A percentile compares a stretch with the other conserved stretches of the same genome.
phyloP scores from a whole-genome alignment of 306 rosid species.

The Elaeagnus macrophylla region DNA sequence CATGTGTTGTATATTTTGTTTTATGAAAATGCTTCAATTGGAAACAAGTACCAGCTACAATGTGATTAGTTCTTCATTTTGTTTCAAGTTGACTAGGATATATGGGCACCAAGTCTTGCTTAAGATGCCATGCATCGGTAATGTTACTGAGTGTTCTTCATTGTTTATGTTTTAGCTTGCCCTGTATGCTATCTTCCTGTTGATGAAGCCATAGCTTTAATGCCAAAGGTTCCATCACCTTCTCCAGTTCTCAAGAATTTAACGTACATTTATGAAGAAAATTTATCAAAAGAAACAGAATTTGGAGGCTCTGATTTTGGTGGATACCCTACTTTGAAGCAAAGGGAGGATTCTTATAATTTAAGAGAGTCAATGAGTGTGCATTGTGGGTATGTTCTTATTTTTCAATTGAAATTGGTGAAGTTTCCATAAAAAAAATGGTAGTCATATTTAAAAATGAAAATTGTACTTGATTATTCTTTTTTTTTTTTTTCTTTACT shows the following conservation, averaged over 20 bases:
- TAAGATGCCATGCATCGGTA: background rate
- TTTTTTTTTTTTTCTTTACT: slow-evolving; percentile 3
- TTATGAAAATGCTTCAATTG: background rate
- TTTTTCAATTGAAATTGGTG: slow-evolving; percentile 5
- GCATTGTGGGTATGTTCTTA: slow-evolving; percentile 74
- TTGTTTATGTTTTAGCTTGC: slow-evolving; percentile 57
- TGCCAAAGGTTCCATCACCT: slow-evolving; percentile 67
- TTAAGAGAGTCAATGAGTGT: slow-evolving; percentile 69
- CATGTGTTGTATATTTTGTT: background rate
- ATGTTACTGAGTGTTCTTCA: slow-evolving; percentile 18
- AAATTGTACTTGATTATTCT: background rate
- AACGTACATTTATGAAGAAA: slow-evolving; percentile 54
- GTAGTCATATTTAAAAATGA: background rate
- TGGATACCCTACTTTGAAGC: slow-evolving; percentile 80
- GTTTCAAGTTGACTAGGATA: background rate
- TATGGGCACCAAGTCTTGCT: slow-evolving; percentile 1
- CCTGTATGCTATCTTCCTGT: slow-evolving; percentile 95
- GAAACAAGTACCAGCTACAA: background rate
- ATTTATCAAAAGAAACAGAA: slow-evolving; percentile 52
- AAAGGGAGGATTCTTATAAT: slow-evolving; percentile 61
- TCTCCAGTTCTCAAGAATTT: slow-evolving; percentile 69
- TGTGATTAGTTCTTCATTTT: background rate
- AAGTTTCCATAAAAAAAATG: background rate
- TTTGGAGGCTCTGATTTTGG: slow-evolving; percentile 96
- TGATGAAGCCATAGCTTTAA: slow-evolving; percentile 67